Evolutionary conservation across 1,284 basidiomycete species (phyloP).

Genomic region (Boletus smithii): DNA sequence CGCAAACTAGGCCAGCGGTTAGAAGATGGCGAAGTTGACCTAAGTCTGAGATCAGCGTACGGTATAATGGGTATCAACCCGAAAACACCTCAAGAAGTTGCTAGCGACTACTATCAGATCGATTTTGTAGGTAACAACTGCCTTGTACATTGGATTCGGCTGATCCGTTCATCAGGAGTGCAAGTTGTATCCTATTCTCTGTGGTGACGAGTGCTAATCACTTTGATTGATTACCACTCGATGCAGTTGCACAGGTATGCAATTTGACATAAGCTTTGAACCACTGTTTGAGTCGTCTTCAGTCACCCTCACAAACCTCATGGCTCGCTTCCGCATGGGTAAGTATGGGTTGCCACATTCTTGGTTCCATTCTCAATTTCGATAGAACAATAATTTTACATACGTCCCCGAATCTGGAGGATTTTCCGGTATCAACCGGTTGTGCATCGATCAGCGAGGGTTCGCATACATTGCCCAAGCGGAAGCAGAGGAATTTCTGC

Average conservation of each 20-base stretch:
- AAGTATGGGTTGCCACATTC: slow-evolving; percentile 10
- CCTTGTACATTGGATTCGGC: neutral
- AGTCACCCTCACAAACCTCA: slow-evolving; percentile 61
- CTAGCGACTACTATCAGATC: slow-evolving; percentile 54
- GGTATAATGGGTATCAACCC: slow-evolving; percentile 44
- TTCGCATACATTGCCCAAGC: slow-evolving; percentile 54
- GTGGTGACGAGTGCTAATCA: slow-evolving; percentile 9
- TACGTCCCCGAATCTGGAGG: slow-evolving; percentile 52
- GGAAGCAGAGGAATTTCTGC: slow-evolving; percentile 53
- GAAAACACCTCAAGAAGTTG: slow-evolving; percentile 42
- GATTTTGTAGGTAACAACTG: slow-evolving; percentile 28
- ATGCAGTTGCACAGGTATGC: slow-evolving; percentile 27
- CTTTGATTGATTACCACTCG: neutral
- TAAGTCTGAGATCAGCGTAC: slow-evolving; percentile 49
- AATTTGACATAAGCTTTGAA: neutral
- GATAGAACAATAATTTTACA: slow-evolving; percentile 63
- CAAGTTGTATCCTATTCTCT: slow-evolving; percentile 8
- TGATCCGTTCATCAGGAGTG: slow-evolving; percentile 23
- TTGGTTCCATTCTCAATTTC: slow-evolving; percentile 9
- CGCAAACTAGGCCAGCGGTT: slow-evolving; percentile 41
- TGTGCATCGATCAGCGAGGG: slow-evolving; percentile 60
- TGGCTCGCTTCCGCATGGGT: slow-evolving; percentile 63
- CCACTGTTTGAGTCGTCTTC: slow-evolving; percentile 18
- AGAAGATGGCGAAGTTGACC: slow-evolving; percentile 42
- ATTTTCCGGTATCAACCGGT: slow-evolving; percentile 54